Percentiles rank a stretch among this genome's conserved stretches.
phyloP scores from a whole-genome alignment of 352 stramenopile genomes.

The Aphanomyces invadans region DNA sequence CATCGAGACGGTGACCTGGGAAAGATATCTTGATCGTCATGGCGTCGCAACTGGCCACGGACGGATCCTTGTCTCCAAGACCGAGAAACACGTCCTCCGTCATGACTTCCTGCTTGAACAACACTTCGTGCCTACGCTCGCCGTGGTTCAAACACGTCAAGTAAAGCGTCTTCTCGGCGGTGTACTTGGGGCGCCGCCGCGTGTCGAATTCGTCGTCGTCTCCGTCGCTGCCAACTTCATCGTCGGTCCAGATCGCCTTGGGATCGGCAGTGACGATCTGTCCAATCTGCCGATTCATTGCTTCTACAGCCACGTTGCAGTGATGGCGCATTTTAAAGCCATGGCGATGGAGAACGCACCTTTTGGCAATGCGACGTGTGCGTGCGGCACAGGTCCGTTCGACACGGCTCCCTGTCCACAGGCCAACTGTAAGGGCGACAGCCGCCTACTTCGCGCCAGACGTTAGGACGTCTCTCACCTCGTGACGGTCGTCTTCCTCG shows the following conservation, averaged over 20 bases:
- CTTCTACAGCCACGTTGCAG: conserved; percentile 9
- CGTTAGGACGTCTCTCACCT: too few relatives aligned
- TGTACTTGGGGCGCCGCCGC: conserved; percentile 44
- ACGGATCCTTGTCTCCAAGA: conserved; percentile 77
- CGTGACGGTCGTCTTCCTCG: conserved; percentile 16
- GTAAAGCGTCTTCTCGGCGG: too few relatives aligned
- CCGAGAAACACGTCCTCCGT: conserved; percentile 80
- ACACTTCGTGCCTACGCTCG: conserved; percentile 39
- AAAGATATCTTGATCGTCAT: conserved; percentile 73
- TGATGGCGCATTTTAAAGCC: not conserved
- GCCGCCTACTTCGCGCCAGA: too few relatives aligned
- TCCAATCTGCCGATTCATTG: conserved; percentile 42
- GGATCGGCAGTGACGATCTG: conserved; percentile 52
- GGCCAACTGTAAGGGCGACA: too few relatives aligned
- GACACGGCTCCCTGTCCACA: too few relatives aligned
- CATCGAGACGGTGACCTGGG: conserved; percentile 47
- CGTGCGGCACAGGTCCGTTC: too few relatives aligned
- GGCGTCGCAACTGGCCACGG: conserved; percentile 63
- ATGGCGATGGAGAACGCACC: not conserved
- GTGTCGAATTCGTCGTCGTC: conserved; percentile 70
- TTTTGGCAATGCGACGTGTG: not conserved
- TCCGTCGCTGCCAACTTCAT: conserved; percentile 66
- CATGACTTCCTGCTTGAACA: conserved; percentile 84
- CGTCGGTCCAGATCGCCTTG: conserved; percentile 63
- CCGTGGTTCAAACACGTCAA: not conserved